A percentile compares a stretch with the other conserved stretches of the same genome.
These are phyloP conservation scores for Castanospermum australe DNA, from an alignment of 306 rosid species.

Conservation along the genomic window DNA sequence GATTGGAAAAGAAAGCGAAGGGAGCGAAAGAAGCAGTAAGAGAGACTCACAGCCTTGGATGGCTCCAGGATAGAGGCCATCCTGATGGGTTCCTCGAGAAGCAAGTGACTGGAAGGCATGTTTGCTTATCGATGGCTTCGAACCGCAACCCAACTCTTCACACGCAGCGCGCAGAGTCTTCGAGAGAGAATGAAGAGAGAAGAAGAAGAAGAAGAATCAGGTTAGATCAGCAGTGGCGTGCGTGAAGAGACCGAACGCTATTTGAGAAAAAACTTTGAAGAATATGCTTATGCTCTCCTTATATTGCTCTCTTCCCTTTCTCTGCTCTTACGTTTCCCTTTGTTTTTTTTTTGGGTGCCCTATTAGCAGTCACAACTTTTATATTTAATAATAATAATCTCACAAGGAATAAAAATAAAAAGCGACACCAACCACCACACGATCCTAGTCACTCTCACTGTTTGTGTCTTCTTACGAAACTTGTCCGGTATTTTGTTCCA, in stretches of 20 bases:
- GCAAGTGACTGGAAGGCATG: slow-evolving; percentile 93
- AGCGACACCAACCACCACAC: no score
- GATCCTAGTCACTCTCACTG: no score
- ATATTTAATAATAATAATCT: no score
- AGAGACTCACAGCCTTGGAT: slow-evolving; percentile 67
- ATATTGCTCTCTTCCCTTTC: not conserved
- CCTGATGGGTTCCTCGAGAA: slow-evolving; percentile 93
- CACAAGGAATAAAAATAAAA: no score
- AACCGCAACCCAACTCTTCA: not conserved
- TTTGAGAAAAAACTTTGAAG: not conserved
- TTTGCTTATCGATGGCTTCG: slow-evolving; percentile 30
- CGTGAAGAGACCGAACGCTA: not conserved
- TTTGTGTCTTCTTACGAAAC: not conserved
- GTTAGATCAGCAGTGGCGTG: not conserved
- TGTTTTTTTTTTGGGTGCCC: no score
- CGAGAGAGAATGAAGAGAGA: not conserved
- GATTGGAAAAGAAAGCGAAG: not conserved
- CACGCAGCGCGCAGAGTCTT: not conserved
- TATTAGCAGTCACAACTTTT: no score
- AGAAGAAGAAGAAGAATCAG: not conserved
- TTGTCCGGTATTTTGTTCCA: not conserved
- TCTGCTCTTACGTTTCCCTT: no score
- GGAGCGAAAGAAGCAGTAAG: not conserved
- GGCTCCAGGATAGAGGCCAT: slow-evolving; percentile 96
- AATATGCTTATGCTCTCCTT: not conserved